These are phyloP conservation scores for Haplosporangium sp. DNA, from an alignment of 371 early-diverging fungal genomes.

Conservation along the genomic window DNA sequence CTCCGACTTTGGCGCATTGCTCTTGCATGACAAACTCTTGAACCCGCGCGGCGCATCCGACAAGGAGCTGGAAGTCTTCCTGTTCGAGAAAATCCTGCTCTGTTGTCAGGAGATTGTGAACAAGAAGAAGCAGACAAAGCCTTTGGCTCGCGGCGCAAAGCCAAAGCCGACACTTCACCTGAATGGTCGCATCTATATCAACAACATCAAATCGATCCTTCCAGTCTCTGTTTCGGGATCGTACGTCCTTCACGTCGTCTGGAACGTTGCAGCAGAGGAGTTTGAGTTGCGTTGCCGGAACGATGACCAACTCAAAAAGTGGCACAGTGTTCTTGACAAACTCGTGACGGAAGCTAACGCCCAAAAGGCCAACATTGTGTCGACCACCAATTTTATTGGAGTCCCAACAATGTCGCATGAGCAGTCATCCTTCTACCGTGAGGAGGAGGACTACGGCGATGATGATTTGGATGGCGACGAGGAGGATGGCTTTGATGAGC, in stretches of 20 bases:
- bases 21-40: conserved; percentile 84
- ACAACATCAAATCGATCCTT: conserved; percentile 81
- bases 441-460: conserved; percentile 54
- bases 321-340: conserved; percentile 70
- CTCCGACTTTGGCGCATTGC: conserved; percentile 82
- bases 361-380: conserved; percentile 36
- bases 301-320: conserved; percentile 90
- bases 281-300: conserved; percentile 63
- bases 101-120: conserved; percentile 82
- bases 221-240: conserved; percentile 72
- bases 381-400: conserved; percentile 57
- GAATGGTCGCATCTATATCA: conserved; percentile 82
- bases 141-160: conserved; percentile 11
- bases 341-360: conserved; percentile 41
- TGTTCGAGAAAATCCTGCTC: conserved; percentile 90
- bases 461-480: conserved; percentile 60
- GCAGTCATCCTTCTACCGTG: conserved; percentile 43
- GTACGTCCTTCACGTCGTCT: conserved; percentile 42
- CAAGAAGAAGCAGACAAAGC: conserved; percentile 40
- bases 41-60: conserved; percentile 81
- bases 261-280: conserved; percentile 74
- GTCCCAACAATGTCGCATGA: conserved; percentile 36
- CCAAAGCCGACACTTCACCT: conserved; percentile 68
- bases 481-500: conserved; percentile 60
- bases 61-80: conserved; percentile 81